A percentile compares a stretch with the other conserved stretches of the same genome.
phyloP scores from a whole-genome alignment of 2,329 filamentous ascomycete species.

The Arachnomyces sp. region DNA sequence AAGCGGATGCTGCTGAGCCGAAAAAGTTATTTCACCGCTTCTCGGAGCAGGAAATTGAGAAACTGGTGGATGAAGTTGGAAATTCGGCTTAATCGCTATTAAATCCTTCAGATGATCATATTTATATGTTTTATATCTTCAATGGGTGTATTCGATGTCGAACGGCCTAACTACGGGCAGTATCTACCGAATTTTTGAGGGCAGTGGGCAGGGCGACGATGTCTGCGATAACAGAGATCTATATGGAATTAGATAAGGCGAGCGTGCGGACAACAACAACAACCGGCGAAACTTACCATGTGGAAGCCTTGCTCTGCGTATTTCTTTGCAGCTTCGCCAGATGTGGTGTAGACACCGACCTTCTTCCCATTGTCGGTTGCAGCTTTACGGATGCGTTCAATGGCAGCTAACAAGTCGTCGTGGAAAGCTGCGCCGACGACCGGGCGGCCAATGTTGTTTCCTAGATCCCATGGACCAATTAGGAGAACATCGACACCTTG shows the following conservation, averaged over 20 bases:
- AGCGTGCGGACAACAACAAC: background rate
- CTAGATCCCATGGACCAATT: conserved; percentile 50
- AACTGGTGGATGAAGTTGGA: conserved; percentile 45
- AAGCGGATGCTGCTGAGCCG: conserved; percentile 48
- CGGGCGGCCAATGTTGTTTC: conserved; percentile 51
- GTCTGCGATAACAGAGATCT: conserved; percentile 39
- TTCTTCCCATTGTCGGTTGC: conserved; percentile 47
- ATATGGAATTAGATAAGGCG: conserved; percentile 1
- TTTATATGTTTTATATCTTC: conserved; percentile 1
- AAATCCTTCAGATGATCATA: conserved; percentile 6
- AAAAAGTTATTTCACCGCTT: conserved; percentile 58
- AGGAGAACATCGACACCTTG: conserved; percentile 48
- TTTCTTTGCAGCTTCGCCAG: conserved; percentile 43
- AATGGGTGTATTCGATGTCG: conserved; percentile 3
- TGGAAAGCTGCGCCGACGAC: conserved; percentile 42
- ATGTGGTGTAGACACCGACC: conserved; percentile 48
- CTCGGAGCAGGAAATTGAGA: conserved; percentile 49
- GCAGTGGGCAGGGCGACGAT: conserved; percentile 38
- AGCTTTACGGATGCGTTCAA: conserved; percentile 44
- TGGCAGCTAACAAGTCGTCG: conserved; percentile 44
- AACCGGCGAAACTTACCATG: conserved; percentile 35
- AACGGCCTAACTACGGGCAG: conserved; percentile 21
- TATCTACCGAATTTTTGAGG: conserved; percentile 29
- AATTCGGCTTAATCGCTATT: conserved; percentile 11
- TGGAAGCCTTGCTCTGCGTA: conserved; percentile 50